Percentiles rank a stretch among this genome's conserved stretches.
Conservation (phyloP, 371 early-diverging fungal genomes). For the Syncephalastrum racemosum region DNA sequence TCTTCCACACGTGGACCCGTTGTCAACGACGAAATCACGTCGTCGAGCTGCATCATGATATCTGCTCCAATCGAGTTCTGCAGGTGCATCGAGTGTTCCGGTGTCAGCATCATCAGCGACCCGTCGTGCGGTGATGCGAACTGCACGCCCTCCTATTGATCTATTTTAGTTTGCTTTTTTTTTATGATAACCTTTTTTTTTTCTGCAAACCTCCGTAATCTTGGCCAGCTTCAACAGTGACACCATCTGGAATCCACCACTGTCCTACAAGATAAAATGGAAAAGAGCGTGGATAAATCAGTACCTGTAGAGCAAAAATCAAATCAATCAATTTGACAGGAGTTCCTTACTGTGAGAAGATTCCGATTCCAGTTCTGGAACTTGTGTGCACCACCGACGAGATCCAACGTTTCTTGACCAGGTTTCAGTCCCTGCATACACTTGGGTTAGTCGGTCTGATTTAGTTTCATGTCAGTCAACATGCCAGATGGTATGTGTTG, state of each 20-base stretch:
- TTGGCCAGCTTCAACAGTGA: constrained; percentile 82
- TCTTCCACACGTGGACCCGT: constrained; percentile 86
- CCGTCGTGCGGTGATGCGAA: constrained; percentile 88
- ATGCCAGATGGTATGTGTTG: constrained; percentile 91
- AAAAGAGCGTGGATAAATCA: not conserved
- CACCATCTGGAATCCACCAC: constrained; percentile 97
- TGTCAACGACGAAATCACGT: constrained; percentile 90
- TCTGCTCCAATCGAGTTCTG: constrained; percentile 96
- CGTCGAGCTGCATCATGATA: constrained; percentile 98
- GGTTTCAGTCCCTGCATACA: constrained; percentile 46
- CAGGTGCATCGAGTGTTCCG: constrained; percentile 90
- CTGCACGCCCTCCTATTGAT: constrained; percentile 77
- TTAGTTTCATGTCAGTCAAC: not conserved
- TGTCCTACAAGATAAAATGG: constrained; percentile 50
- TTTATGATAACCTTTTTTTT: not conserved
- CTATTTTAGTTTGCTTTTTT: not conserved
- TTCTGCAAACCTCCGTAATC: constrained; percentile 69
- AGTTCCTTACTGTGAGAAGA: constrained; percentile 71
- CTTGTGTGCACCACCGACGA: constrained; percentile 79
- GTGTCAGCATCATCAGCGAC: constrained; percentile 87
- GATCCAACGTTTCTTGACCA: constrained; percentile 78
- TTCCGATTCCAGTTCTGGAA: constrained; percentile 91
- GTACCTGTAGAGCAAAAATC: too few relatives aligned
- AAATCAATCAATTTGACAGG: not conserved
- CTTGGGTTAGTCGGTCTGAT: not conserved